Percentiles rank a stretch among this genome's conserved stretches.
Evolutionary conservation across 257 asterid species (phyloP).

Genomic region (Solanum rostratum): DNA sequence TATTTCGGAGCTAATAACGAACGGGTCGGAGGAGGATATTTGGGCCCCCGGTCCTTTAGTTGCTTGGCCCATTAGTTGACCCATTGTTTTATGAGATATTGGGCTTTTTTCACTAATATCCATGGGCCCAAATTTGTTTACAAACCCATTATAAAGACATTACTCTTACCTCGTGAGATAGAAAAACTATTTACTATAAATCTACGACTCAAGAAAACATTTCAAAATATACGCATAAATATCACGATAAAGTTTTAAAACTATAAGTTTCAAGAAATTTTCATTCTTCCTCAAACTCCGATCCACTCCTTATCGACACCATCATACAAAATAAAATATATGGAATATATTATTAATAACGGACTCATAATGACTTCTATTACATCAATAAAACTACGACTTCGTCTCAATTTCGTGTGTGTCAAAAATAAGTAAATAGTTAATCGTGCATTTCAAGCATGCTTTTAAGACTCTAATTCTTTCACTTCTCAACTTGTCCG

Average conservation of each 20-base stretch:
- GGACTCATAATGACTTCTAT: not conserved
- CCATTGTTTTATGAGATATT: not conserved
- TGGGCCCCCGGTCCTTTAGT: not conserved
- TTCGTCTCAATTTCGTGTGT: not conserved
- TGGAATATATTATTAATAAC: not conserved
- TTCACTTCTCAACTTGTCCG: not conserved
- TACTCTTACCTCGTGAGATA: not conserved
- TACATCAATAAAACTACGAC: fast-evolving
- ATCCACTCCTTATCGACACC: not conserved
- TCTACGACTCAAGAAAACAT: fast-evolving
- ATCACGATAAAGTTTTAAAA: not conserved
- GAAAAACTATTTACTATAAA: not conserved
- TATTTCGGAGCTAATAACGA: not conserved
- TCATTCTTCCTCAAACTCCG: not conserved
- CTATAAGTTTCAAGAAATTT: not conserved
- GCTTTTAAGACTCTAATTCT: not conserved
- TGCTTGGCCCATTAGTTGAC: not conserved
- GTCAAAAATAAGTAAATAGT: not conserved
- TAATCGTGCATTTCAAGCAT: not conserved
- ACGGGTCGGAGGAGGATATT: not conserved
- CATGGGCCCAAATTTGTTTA: not conserved
- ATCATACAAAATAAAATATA: too few species aligned
- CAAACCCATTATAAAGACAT: not conserved
- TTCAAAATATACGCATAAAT: not conserved
- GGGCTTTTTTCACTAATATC: not conserved